Conservation (phyloP, 148 eudicot species). For the Arbutus unedo region DNA sequence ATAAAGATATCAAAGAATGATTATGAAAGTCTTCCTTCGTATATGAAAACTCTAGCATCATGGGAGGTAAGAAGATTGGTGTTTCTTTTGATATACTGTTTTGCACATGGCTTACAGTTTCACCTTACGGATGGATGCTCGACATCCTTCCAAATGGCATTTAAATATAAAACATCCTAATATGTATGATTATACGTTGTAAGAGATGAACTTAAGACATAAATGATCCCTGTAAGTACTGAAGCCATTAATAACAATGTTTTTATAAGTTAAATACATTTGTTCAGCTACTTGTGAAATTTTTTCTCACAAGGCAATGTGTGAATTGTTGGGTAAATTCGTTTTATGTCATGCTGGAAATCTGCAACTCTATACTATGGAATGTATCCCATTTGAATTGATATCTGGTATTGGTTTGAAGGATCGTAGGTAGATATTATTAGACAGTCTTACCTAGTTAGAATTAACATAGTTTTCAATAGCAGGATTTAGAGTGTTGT, state of each 20-base stretch:
- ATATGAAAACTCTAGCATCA: conserved; percentile 68
- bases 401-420: neutral
- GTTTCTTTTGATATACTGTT: conserved; percentile 2
- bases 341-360: conserved; percentile 1
- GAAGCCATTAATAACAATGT: neutral
- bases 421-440: neutral
- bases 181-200: neutral
- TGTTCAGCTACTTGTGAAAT: neutral
- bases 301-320: neutral
- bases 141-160: neutral
- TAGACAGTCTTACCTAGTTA: neutral
- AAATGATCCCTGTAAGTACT: neutral
- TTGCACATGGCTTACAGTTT: neutral
- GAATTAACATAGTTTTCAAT: neutral
- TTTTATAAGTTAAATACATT: neutral
- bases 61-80: conserved; percentile 65
- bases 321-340: neutral
- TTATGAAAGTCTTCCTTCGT: conserved; percentile 80
- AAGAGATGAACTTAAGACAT: neutral
- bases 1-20: conserved; percentile 57
- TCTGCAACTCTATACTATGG: neutral
- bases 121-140: neutral
- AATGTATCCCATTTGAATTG: neutral
- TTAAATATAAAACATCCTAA: neutral
- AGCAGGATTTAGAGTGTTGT: neutral